Evolutionary conservation across 129 eudicot species (phyloP).

Genomic region (Silybum marianum): DNA sequence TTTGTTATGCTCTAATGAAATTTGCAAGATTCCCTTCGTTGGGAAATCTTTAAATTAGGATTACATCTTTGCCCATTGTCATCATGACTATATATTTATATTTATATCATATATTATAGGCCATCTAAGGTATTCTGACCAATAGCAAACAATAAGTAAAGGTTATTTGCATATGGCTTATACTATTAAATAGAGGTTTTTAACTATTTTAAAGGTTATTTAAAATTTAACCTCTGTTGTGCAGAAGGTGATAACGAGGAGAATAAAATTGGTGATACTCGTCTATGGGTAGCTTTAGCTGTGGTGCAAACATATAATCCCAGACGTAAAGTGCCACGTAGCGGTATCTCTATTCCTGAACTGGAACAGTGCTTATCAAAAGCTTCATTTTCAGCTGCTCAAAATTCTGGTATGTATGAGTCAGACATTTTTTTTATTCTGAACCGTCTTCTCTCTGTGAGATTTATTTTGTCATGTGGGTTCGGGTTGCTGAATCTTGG

Average conservation of each 20-base stretch:
- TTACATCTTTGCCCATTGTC: not conserved
- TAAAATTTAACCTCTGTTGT: not conserved
- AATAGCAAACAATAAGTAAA: not conserved
- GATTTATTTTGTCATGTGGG: not conserved
- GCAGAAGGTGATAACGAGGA: conserved; percentile 44
- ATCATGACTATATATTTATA: not conserved
- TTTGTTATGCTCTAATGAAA: not conserved
- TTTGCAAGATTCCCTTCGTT: not conserved
- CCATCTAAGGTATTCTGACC: not conserved
- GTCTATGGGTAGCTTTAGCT: conserved; percentile 82
- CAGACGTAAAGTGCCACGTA: conserved; percentile 92
- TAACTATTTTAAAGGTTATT: not conserved
- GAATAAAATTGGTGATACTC: conserved; percentile 28
- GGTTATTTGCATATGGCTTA: not conserved
- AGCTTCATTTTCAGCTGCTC: conserved; percentile 82
- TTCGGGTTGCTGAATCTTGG: not conserved
- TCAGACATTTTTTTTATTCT: not conserved
- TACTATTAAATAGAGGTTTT: not conserved
- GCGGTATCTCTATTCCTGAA: conserved; percentile 71
- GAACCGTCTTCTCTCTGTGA: not conserved
- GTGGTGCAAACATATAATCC: conserved; percentile 89
- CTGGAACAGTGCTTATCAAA: conserved; percentile 78
- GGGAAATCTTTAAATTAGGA: not conserved
- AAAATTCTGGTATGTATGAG: conserved; percentile 61
- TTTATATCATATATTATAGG: not conserved